A percentile compares a stretch with the other conserved stretches of the same genome.
Evolutionary conservation across 768 basidiomycete species (phyloP).

Genomic region (Russula abietina): DNA sequence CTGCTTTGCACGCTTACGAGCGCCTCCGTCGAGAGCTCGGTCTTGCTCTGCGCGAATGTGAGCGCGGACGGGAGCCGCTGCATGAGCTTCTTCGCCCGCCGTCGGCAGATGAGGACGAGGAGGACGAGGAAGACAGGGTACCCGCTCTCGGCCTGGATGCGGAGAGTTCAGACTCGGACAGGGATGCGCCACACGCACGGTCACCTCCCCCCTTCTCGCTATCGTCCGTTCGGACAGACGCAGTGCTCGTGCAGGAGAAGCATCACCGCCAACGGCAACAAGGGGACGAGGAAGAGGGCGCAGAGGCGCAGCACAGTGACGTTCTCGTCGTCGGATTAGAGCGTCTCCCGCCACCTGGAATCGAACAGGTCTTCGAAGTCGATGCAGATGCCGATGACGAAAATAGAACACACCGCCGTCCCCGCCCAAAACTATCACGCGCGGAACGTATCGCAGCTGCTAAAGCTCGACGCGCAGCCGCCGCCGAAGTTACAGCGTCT

Average conservation of each 20-base stretch:
- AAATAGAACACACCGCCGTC: conserved; percentile 36
- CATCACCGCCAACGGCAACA: neutral
- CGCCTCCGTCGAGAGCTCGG: conserved; percentile 71
- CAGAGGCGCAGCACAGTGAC: conserved; percentile 46
- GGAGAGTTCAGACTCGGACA: conserved; percentile 50
- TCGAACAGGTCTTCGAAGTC: conserved; percentile 81
- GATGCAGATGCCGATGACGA: conserved; percentile 38
- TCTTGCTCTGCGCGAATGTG: conserved; percentile 72
- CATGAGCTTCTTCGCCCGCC: conserved; percentile 51
- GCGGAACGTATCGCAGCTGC: conserved; percentile 66
- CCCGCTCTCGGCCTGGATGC: conserved; percentile 46
- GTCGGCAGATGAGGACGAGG: conserved; percentile 39
- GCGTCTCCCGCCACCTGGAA: conserved; percentile 57
- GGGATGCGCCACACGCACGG: conserved; percentile 32
- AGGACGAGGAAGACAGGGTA: conserved; percentile 44
- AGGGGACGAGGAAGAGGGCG: neutral
- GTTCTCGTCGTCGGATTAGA: conserved; percentile 44
- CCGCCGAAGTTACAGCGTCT: neutral
- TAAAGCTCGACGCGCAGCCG: conserved; percentile 46
- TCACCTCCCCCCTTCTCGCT: conserved; percentile 7
- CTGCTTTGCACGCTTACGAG: conserved; percentile 67
- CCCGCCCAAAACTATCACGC: conserved; percentile 59
- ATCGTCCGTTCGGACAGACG: conserved; percentile 23
- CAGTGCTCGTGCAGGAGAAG: conserved; percentile 28
- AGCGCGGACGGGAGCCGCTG: conserved; percentile 65